Evolutionary conservation across 2,329 filamentous ascomycete genomes (phyloP), one percentile per base, ranked within the genome.

Genomic region (Colletotrichum orchidophilum): DNA sequence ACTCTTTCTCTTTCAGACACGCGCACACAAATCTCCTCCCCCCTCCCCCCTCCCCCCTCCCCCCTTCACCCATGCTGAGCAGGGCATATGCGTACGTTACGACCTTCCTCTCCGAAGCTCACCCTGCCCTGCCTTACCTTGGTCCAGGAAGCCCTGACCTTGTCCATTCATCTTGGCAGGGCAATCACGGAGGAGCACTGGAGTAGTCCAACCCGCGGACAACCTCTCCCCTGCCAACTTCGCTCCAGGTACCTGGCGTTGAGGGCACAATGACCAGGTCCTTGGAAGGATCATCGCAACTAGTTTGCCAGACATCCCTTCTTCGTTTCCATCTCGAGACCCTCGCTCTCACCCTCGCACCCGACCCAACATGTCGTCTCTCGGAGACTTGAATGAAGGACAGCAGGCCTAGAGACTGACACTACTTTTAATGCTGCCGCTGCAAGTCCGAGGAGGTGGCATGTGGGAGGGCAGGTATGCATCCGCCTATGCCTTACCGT

Each of bases 211-310:
- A 63, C 57, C 58, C 58, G 57, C 46, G 46, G 53, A 69, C 54
- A 31, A 58, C 26, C 58, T 54, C 58, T 26, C 12, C 27, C 42
- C n/a, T 46, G 39, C 39, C 31, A 50, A n/a, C 33, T 18, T 46
- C 52, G 68, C 63, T 53, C 68, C 68, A 71, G 68, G 57, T 62
- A 71, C 63, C 68, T 67, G 68, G 68, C 57, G n/a, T 62, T 27
- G 52, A 35, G 57, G 52, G 52, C 42, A 66, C 68, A 33, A 12
- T 13, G 68, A 67, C 63, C 68, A 55, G 68, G 68, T 71, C 61
- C 42, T 27, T 61, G 63, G 68, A 57, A 71, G 63, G 50, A 57
- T n/a, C 26, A 53, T 67, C 29, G 52, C 21, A 31, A 53, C 53
- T 53, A 61, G 57, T 24, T 21, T 39, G 33, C 33, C 18, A 13